Percentiles rank a stretch among this genome's conserved stretches.
Conservation (phyloP, 192 early-diverging fungal genomes). For the Dissophora ornata region DNA sequence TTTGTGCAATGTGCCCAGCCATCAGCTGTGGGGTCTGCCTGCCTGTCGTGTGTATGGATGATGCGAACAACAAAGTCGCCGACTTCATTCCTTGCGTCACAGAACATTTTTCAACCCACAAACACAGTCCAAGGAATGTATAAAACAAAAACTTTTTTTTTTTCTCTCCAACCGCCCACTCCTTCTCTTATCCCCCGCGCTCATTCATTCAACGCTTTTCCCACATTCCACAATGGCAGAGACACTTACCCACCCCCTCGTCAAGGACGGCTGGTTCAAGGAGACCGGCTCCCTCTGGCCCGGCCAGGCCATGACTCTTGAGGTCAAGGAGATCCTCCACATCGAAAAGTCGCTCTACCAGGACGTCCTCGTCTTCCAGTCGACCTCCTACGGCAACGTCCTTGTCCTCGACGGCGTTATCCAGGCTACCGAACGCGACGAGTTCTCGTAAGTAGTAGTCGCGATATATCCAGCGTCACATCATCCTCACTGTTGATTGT, state of each 20-base stretch:
- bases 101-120: no score
- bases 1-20: no score
- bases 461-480: no score
- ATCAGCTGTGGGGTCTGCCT: no score
- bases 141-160: no score
- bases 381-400: constrained; percentile 94
- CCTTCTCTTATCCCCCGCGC: constrained; percentile 4
- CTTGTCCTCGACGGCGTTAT: constrained; percentile 98
- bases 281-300: constrained; percentile 97
- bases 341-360: constrained; percentile 95
- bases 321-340: constrained; percentile 96
- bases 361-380: constrained; percentile 98
- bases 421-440: constrained; percentile 98
- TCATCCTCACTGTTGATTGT: no score
- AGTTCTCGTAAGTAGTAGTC: constrained; percentile 86
- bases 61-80: no score
- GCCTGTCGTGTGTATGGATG: no score
- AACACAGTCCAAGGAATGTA: not conserved
- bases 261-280: constrained; percentile 97
- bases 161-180: not conserved
- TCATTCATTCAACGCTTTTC: constrained; percentile 5
- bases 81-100: no score
- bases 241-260: constrained; percentile 85
- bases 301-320: constrained; percentile 96
- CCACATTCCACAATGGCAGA: constrained; percentile 41